Conservation (phyloP, 345 rosid species). For the Erodium maritimum region DNA sequence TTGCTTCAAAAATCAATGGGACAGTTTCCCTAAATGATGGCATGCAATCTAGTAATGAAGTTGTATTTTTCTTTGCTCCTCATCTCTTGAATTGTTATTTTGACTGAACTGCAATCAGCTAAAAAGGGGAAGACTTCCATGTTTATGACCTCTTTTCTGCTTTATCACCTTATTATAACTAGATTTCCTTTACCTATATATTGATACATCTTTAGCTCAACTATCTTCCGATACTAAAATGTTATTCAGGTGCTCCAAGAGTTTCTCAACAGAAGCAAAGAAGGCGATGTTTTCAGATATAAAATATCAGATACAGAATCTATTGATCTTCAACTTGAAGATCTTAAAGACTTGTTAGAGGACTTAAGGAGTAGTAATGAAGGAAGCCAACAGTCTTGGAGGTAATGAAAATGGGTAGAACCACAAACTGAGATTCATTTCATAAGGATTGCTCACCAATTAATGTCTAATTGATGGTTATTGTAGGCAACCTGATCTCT, state of each 20-base stretch:
- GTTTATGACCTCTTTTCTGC: not conserved
- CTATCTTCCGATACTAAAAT: constrained; percentile 8
- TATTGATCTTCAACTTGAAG: constrained; percentile 56
- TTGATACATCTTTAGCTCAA: too few relatives aligned
- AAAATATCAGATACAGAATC: constrained; percentile 27
- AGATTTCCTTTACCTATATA: not conserved
- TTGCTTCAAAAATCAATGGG: not conserved
- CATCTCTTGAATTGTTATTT: not conserved
- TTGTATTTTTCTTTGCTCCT: not conserved
- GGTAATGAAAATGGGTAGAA: constrained; percentile 29
- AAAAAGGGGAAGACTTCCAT: not conserved
- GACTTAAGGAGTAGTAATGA: constrained; percentile 46
- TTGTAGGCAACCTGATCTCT: constrained; percentile 66
- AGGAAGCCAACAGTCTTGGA: constrained; percentile 62
- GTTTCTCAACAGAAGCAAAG: constrained; percentile 55
- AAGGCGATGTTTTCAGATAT: constrained; percentile 37
- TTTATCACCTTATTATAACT: not conserved
- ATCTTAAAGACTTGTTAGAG: constrained; percentile 55
- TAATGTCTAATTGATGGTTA: constrained; percentile 10
- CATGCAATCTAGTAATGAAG: not conserved
- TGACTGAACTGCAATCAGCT: not conserved
- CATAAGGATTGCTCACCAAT: constrained; percentile 1
- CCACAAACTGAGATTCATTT: not conserved
- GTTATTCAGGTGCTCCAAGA: constrained; percentile 66
- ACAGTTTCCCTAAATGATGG: not conserved